Base-by-base conservation (phyloP, 805 yeast species). In the Ogataea henricii region DNA sequence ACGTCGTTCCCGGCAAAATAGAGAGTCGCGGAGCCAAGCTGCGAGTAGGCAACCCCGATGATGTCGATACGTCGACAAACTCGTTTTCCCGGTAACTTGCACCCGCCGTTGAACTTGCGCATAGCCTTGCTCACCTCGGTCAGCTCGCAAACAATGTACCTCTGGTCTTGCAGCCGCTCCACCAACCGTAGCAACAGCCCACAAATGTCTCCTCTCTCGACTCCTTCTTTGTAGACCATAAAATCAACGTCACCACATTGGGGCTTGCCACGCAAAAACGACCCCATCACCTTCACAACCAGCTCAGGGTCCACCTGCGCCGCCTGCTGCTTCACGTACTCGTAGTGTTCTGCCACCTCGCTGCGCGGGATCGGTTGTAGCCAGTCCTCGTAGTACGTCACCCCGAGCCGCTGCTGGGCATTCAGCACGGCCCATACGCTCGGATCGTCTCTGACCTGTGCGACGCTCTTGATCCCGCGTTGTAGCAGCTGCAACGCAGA, bases 1-100 rank as follows among this genome's bases (percentile, higher is more conserved):
- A 69, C 63, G 47, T 73, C 76, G 53, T 78, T 74, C 0, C 86
- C 86, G 0, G 81, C 78, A 54, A 78, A 81, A 57, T 81, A 80
- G 6, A 81, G 63, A 55, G 72, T 54, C 0, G 77, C 65, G 0
- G 81, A 77, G 0, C 83, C 85, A 7, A 68, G 54, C 26, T 72
- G 69, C 1, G 57, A 48, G 67, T 77, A 69, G 1, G 77, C 78
- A 5, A 76, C 78, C 3, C 71, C 57, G 34, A 81, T 56, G 33
- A 81, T 69, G 53, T 81, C 85, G 52, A 81, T 64, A 46, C 85
- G 65, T n/a, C 85, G 69, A 66, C 82, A 77, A 8, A 30, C 16
- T 12, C 30, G 14, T 4, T 27, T 12, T 27, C 10, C 30, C 10
- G n/a, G n/a, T n/a, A 27, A 6, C 10, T 14, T 27, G 30, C 65